These are phyloP conservation scores for Pluteus cervinus DNA, from an alignment of 768 basidiomycete genomes.

Conservation along the genomic window DNA sequence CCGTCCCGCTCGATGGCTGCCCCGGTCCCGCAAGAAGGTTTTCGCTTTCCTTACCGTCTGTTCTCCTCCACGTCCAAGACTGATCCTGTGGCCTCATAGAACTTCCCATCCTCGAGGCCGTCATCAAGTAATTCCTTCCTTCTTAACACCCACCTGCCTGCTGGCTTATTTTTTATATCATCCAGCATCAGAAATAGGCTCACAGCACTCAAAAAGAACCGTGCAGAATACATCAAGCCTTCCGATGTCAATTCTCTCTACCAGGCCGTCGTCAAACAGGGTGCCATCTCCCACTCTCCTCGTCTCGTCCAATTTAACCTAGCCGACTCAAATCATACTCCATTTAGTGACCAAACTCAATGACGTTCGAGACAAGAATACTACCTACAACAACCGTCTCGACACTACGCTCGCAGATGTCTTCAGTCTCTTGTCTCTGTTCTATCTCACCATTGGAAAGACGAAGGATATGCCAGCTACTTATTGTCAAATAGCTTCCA, in stretches of 20 bases:
- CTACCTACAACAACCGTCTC: constrained; percentile 78
- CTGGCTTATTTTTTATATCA: constrained; percentile 12
- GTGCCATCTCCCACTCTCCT: constrained; percentile 27
- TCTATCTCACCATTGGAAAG: constrained; percentile 97
- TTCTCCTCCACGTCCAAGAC: constrained; percentile 9
- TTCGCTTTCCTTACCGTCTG: constrained; percentile 13
- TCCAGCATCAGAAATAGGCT: constrained; percentile 89
- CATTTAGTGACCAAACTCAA: constrained; percentile 80
- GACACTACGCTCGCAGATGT: constrained; percentile 96
- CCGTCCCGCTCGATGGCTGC: constrained; percentile 41
- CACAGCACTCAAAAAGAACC: constrained; percentile 90
- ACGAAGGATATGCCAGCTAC: constrained; percentile 91
- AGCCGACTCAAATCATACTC: neutral
- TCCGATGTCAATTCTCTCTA: constrained; percentile 93
- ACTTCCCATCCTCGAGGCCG: constrained; percentile 87
- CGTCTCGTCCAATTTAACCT: neutral
- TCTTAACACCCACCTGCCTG: constrained; percentile 12
- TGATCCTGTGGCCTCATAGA: constrained; percentile 42
- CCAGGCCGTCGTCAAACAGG: constrained; percentile 90
- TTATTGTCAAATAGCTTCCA: constrained; percentile 93
- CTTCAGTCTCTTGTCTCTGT: constrained; percentile 89
- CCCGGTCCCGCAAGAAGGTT: constrained; percentile 79
- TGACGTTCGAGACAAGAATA: constrained; percentile 77
- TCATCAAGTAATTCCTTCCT: constrained; percentile 66
- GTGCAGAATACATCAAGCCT: constrained; percentile 87